Conservation (phyloP, 2,329 filamentous ascomycete species). For the Microdochium nivale region DNA sequence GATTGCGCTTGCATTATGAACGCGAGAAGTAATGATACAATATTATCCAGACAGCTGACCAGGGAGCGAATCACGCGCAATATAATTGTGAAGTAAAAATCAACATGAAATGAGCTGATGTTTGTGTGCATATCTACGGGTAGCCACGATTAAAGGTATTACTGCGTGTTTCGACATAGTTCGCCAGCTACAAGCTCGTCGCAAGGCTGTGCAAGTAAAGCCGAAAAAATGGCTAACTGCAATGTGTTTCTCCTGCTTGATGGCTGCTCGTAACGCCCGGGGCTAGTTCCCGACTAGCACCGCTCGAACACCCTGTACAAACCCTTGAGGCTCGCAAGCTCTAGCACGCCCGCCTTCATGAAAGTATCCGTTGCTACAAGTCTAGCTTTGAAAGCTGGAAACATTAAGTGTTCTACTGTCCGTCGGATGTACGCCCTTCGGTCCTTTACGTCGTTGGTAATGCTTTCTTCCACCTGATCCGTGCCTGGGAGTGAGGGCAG, state of each 20-base stretch:
- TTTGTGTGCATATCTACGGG: too few relatives aligned
- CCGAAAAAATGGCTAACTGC: constrained; percentile 4
- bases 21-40: too few relatives aligned
- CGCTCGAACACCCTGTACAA: constrained; percentile 92
- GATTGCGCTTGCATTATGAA: background rate
- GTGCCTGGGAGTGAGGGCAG: constrained; percentile 43
- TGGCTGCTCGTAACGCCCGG: background rate
- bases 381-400: constrained; percentile 78
- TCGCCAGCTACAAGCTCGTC: background rate
- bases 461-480: constrained; percentile 24
- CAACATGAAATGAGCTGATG: too few relatives aligned
- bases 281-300: constrained; percentile 45
- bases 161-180: background rate
- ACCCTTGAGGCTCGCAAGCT: constrained; percentile 87
- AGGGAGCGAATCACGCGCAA: too few relatives aligned
- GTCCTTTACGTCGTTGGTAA: constrained; percentile 42
- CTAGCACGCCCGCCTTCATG: constrained; percentile 66
- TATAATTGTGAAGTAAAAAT: too few relatives aligned
- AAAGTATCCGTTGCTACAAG: constrained; percentile 74
- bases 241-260: too few relatives aligned
- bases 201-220: constrained; percentile 1
- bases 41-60: too few relatives aligned
- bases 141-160: too few relatives aligned
- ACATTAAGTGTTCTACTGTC: constrained; percentile 77
- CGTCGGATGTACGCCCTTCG: constrained; percentile 63